Evolutionary conservation across 164 flowering plant genomes (phyloP).

Genomic region (Dillenia turbinata): DNA sequence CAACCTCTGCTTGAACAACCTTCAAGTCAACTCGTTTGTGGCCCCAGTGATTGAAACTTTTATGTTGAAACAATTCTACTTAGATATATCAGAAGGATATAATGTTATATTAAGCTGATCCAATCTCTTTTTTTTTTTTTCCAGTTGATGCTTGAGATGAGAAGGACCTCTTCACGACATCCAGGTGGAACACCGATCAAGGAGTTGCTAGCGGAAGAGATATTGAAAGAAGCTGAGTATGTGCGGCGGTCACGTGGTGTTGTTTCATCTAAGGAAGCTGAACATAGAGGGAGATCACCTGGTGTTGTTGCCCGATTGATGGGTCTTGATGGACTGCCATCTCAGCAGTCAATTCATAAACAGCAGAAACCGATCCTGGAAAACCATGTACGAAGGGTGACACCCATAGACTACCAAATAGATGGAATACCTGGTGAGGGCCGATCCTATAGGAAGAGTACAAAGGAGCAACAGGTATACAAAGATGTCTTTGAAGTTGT

Average conservation of each 20-base stretch:
- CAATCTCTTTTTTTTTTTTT: constrained; percentile 1
- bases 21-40: not conserved
- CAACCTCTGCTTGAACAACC: too few species aligned
- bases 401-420: constrained; percentile 20
- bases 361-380: constrained; percentile 32
- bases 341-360: constrained; percentile 40
- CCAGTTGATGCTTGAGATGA: constrained; percentile 32
- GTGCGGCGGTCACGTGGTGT: constrained; percentile 63
- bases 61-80: not conserved
- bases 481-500: constrained; percentile 88
- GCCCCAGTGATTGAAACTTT: not conserved
- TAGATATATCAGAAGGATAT: not conserved
- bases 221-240: constrained; percentile 53
- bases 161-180: constrained; percentile 21
- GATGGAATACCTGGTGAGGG: constrained; percentile 19
- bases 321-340: constrained; percentile 82
- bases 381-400: constrained; percentile 17
- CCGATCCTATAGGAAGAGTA: constrained; percentile 34
- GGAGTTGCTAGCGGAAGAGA: constrained; percentile 63
- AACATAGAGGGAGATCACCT: constrained; percentile 54
- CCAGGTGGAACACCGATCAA: constrained; percentile 46
- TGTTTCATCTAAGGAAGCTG: constrained; percentile 68
- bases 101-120: not conserved
- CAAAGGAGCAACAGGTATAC: constrained; percentile 54
- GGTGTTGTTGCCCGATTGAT: constrained; percentile 80